Evolutionary conservation across 176 grass and related monocot species (phyloP).

Genomic region (Bonia amplexicaulis): DNA sequence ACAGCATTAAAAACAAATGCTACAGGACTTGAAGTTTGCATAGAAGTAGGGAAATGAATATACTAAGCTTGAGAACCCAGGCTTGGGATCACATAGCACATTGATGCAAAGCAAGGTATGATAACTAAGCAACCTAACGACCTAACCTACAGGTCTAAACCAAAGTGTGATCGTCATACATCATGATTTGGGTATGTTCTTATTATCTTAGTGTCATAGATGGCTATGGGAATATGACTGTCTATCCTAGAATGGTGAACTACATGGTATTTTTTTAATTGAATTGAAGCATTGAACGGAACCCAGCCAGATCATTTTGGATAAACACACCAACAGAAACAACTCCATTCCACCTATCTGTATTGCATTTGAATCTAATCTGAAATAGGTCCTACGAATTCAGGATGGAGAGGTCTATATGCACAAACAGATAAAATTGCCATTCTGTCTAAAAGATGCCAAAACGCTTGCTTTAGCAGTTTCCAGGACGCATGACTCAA

Average conservation of each 20-base stretch:
- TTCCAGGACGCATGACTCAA: neutral
- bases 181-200: neutral
- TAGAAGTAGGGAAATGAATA: constrained; percentile 29
- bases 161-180: neutral
- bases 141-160: neutral
- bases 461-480: constrained; percentile 14
- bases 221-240: neutral
- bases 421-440: neutral
- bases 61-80: constrained; percentile 10
- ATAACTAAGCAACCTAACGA: constrained; percentile 4
- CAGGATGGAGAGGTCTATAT: neutral
- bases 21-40: constrained; percentile 3
- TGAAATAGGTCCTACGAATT: neutral
- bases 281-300: neutral
- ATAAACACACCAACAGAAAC: neutral
- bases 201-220: neutral
- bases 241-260: neutral
- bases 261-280: neutral
- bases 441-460: neutral
- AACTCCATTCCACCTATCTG: neutral
- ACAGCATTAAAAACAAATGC: constrained; percentile 5
- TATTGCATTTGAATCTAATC: neutral
- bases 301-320: neutral
- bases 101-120: neutral
- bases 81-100: neutral